Base-by-base conservation (phyloP, 345 rosid species). In the Garcia nutans region DNA sequence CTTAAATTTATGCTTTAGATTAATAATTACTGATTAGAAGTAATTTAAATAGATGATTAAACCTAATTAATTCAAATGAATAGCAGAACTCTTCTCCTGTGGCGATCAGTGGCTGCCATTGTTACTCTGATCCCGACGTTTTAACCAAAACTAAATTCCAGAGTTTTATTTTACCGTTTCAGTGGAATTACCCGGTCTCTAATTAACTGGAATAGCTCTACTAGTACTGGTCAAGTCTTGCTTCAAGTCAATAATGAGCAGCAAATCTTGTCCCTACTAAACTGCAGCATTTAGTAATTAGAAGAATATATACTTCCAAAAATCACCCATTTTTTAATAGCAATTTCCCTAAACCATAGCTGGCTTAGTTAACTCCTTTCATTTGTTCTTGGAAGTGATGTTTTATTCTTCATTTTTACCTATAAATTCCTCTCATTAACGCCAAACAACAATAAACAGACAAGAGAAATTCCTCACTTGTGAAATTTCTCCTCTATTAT, bases 361-460 rank as follows among this genome's bases (percentile, higher is more conserved):
- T 31, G 17, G 63, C 65, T 56, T 10, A 37, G 3, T 31, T 33
- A 19, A 17, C 63, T 44, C 5, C 12, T 15, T 12, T 42, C 11
- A 17, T 23, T 44, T 41, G 2, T 2, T 23, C 7, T 57, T 12
- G 74, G 42, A 71, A 57, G 74, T 41, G 74, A 57, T 60, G 20
- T 22, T 22, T 37, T 56, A 23, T 56, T 33, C 59, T 28, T 52
- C 26, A 23, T 47, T 3, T 47, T 3, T 28, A 50, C 22, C 54
- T 22, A 8, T 12, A 0, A 74, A 68, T 20, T 58, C 50, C 2
- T n/a, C 42, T 8, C 8, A 57, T 15, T 44, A 50, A 57, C 7
- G 26, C 17, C 61, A 67, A 68, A 75, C 77, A 76, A 49, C 7
- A 71, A 69, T 28, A 22, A 47, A 0, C 19, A 26, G 77, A 67